Base-by-base conservation (phyloP, 2,329 filamentous ascomycete species). In the Fusarium illudens region DNA sequence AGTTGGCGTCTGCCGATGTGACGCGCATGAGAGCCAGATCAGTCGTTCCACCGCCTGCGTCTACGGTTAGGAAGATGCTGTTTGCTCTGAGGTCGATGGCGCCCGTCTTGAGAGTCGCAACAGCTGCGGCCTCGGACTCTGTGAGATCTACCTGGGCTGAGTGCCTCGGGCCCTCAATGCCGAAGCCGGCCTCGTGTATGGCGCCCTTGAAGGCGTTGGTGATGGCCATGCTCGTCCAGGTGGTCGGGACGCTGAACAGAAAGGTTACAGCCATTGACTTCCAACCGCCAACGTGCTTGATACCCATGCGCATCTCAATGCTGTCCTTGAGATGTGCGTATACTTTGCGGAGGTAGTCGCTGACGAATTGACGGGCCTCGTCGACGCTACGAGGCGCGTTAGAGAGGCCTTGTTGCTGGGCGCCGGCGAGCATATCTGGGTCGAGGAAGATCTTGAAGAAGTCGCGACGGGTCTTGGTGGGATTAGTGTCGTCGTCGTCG, bases 381-480 rank as follows among this genome's bases (percentile, higher is more conserved):
- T 70, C 59, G 2, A 82, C 75, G 11, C 77, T 79, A 5, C 72
- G 70, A 0, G 84, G 83, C 1, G 79, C 80, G 27, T 79, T 79
- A n/a, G 78, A 70, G 0, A 84, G 78, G 11, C 83, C 82, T 29
- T 82, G 77, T 4, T 75, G 73, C 61, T 83, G 82, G 37, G 81
- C 81, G 17, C 77, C 75, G 0, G 71, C 74, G 2, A 87, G 74
- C 9, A 80, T 83, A 9, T 79, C 78, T 5, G 79, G 76, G 55
- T 87, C 85, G 13, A 86, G 79, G 66, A 82, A 86, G 62, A 85
- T 85, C 68, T 87, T 87, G 79, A 87, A 87, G 79, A 85, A 85
- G 58, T 86, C 84, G 8, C 78, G 77, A 4, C 78, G 77, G 7
- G 67, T 72, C 58, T 80, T 81, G 15, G 70, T 74, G 1, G 71